Conservation (phyloP, 306 rosid genomes). For the Vicia villosa region DNA sequence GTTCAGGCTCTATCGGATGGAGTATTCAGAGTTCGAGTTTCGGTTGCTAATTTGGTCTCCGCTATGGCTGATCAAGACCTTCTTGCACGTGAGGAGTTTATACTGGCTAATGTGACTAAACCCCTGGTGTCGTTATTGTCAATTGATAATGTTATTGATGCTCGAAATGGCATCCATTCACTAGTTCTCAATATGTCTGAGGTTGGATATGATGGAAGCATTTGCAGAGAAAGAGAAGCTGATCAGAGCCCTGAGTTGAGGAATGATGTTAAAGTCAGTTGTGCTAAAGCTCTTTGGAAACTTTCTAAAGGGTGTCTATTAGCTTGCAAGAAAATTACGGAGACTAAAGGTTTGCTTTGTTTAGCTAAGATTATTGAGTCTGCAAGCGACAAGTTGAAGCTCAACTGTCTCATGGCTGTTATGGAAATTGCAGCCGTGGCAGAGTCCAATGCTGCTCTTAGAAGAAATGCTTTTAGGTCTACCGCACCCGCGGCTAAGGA, state of each 20-base stretch:
- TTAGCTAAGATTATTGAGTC: slow-evolving; percentile 76
- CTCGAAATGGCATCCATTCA: slow-evolving; percentile 56
- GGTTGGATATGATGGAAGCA: slow-evolving; percentile 55
- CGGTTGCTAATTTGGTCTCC: slow-evolving; percentile 66
- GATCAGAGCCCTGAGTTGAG: slow-evolving; percentile 59
- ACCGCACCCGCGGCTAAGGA: slow-evolving; percentile 74
- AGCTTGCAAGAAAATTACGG: slow-evolving; percentile 67
- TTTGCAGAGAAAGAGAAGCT: slow-evolving; percentile 51
- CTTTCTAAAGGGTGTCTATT: slow-evolving; percentile 56
- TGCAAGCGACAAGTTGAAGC: slow-evolving; percentile 61
- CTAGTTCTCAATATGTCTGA: slow-evolving; percentile 52
- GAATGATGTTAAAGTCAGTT: slow-evolving; percentile 57
- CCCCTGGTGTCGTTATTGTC: slow-evolving; percentile 68
- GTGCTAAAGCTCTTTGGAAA: slow-evolving; percentile 88
- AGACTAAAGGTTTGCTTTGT: slow-evolving; percentile 89
- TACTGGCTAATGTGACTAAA: slow-evolving; percentile 71
- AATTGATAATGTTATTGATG: slow-evolving; percentile 56
- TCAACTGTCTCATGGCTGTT: slow-evolving; percentile 77
- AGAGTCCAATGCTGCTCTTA: slow-evolving; percentile 62
- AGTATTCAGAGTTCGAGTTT: slow-evolving; percentile 61
- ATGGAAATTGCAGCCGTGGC: slow-evolving; percentile 82
- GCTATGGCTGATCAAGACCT: slow-evolving; percentile 60
- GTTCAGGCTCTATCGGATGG: slow-evolving; percentile 71
- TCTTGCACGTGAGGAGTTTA: slow-evolving; percentile 68
- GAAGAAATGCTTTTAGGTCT: slow-evolving; percentile 74